A percentile compares a stretch with the other conserved stretches of the same genome.
Evolutionary conservation across 2,329 filamentous ascomycete species (phyloP).

Genomic region (Westerdykella ornata): DNA sequence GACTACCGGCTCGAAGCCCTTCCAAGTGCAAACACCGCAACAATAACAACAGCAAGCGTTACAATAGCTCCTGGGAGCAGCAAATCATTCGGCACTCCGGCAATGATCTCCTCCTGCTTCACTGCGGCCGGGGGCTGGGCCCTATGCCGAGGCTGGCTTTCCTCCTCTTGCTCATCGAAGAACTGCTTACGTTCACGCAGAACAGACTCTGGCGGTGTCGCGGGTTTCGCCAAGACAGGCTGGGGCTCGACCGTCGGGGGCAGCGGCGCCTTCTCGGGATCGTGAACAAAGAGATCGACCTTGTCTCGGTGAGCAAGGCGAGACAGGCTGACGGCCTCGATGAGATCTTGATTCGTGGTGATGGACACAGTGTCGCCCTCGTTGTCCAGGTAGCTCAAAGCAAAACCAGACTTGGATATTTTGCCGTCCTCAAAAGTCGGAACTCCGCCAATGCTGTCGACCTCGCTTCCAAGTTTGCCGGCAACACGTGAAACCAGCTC

Average conservation of each 20-base stretch:
- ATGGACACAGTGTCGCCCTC: constrained; percentile 96
- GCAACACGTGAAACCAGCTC: constrained; percentile 72
- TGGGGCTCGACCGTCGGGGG: constrained; percentile 56
- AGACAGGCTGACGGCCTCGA: constrained; percentile 82
- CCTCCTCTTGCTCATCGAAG: constrained; percentile 52
- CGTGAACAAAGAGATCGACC: constrained; percentile 94
- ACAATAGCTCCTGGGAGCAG: constrained; percentile 90
- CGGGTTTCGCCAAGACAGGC: constrained; percentile 45
- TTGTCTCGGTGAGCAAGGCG: constrained; percentile 75
- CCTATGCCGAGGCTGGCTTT: constrained; percentile 41
- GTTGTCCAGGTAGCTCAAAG: constrained; percentile 91
- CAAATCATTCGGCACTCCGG: constrained; percentile 88
- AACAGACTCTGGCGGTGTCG: constrained; percentile 49
- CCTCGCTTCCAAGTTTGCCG: constrained; percentile 76
- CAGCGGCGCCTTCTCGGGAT: constrained; percentile 83
- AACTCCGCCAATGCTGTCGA: constrained; percentile 74
- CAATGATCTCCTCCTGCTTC: constrained; percentile 70
- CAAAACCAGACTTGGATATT: constrained; percentile 71
- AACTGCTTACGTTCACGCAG: constrained; percentile 43
- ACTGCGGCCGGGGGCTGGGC: constrained; percentile 42
- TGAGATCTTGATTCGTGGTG: constrained; percentile 86
- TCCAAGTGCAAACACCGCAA: constrained; percentile 85
- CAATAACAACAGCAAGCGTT: constrained; percentile 87
- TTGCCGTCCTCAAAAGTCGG: constrained; percentile 73
- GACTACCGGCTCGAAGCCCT: constrained; percentile 52